These are phyloP conservation scores for Arthrobotrys iridis DNA, from an alignment of 2,329 filamentous ascomycete species.

Conservation along the genomic window DNA sequence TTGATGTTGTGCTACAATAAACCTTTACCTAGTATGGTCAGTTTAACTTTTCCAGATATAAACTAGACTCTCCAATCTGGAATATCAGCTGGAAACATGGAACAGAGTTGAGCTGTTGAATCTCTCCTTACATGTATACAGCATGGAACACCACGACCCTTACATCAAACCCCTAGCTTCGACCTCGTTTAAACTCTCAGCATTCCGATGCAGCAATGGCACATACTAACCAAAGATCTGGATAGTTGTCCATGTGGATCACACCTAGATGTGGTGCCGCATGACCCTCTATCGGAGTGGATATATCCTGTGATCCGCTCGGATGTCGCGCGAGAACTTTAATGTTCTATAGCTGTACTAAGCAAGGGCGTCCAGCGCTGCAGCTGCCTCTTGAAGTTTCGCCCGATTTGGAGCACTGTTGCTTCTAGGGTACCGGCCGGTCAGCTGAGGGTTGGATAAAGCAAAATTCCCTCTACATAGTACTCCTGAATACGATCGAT, in stretches of 20 bases:
- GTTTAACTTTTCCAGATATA: not conserved
- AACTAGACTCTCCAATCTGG: not conserved
- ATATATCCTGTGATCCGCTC: not conserved
- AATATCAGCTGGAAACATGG: slow-evolving; percentile 1
- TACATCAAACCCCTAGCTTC: not conserved
- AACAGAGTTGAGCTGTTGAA: not conserved
- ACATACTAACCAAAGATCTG: not conserved
- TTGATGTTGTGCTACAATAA: not conserved
- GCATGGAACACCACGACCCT: not conserved
- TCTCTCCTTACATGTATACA: not conserved
- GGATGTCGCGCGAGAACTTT: too few species aligned
- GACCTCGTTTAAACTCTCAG: not conserved
- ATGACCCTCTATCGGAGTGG: not conserved
- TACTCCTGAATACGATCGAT: not conserved
- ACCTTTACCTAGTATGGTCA: not conserved
- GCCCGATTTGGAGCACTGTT: not conserved
- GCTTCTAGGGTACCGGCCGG: not conserved
- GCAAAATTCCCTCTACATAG: not conserved
- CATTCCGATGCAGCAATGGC: slow-evolving; percentile 3
- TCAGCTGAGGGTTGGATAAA: not conserved
- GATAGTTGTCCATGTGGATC: slow-evolving; percentile 1
- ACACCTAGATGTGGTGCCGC: not conserved
- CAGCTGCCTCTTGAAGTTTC: not conserved
- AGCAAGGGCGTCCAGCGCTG: not conserved
- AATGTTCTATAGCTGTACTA: not conserved